phyloP scores from a whole-genome alignment of 495 filamentous ascomycete genomes.

The Polyplosphaeria fusca region DNA sequence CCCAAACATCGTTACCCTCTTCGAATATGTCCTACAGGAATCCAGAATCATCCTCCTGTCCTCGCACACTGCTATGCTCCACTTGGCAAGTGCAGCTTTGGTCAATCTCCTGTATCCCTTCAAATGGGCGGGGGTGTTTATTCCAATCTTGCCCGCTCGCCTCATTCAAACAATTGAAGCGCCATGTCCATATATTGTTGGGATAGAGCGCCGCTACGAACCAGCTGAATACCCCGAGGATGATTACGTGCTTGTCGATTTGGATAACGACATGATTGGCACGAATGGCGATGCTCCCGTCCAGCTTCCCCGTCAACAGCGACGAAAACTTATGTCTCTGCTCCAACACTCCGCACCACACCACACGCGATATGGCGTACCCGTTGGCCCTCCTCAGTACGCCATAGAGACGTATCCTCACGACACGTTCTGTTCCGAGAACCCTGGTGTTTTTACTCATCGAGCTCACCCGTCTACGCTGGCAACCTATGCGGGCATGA shows the following conservation, averaged over 20 bases:
- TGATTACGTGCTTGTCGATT: conserved; percentile 90
- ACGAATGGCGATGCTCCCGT: conserved; percentile 64
- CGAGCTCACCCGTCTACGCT: conserved; percentile 67
- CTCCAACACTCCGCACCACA: conserved; percentile 89
- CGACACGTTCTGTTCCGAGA: conserved; percentile 85
- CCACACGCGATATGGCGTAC: conserved; percentile 80
- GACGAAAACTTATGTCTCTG: conserved; percentile 82
- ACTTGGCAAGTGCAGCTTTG: conserved; percentile 81
- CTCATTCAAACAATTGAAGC: conserved; percentile 87
- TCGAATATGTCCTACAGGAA: conserved; percentile 91
- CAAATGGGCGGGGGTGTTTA: conserved; percentile 88
- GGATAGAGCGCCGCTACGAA: conserved; percentile 91
- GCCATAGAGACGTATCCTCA: conserved; percentile 88
- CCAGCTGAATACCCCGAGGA: conserved; percentile 90
- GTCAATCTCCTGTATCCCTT: conserved; percentile 83
- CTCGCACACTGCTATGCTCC: conserved; percentile 93
- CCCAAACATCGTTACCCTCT: conserved; percentile 84
- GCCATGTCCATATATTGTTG: conserved; percentile 94
- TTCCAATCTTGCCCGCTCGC: conserved; percentile 84
- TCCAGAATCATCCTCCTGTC: conserved; percentile 94
- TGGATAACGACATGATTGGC: conserved; percentile 86
- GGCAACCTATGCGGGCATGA: conserved; percentile 80
- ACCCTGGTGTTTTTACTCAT: conserved; percentile 69
- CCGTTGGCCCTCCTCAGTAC: conserved; percentile 85
- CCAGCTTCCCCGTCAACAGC: conserved; percentile 79